phyloP scores from a whole-genome alignment of 2,329 filamentous ascomycete species.

The Calcarisporium arbuscula region DNA sequence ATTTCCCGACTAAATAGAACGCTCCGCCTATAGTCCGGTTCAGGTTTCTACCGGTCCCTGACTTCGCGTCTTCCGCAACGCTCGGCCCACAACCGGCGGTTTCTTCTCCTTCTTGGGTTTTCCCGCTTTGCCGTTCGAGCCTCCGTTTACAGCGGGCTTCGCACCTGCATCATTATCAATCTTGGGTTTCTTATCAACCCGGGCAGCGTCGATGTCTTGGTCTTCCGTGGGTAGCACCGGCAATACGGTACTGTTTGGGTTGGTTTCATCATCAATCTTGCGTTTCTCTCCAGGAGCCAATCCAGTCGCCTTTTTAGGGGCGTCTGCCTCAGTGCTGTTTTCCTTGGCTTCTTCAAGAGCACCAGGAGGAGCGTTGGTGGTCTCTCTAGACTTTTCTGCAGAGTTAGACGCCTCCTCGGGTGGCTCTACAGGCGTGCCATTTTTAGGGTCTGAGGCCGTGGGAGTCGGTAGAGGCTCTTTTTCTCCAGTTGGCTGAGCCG shows the following conservation, averaged over 20 bases:
- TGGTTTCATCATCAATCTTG: conserved; percentile 29
- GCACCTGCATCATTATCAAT: conserved; percentile 24
- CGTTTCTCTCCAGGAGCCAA: conserved; percentile 26
- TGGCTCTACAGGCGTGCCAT: no score
- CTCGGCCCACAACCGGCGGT: conserved; percentile 24
- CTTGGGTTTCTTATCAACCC: conserved; percentile 34
- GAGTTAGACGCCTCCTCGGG: no score
- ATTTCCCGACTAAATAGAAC: no score
- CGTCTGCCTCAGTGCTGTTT: conserved; percentile 9
- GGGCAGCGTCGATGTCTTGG: conserved; percentile 19
- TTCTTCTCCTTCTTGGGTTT: conserved; percentile 29
- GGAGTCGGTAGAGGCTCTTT: conserved; percentile 16
- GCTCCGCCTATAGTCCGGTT: no score
- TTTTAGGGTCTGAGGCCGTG: conserved; percentile 13
- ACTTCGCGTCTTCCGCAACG: conserved; percentile 36
- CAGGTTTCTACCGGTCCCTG: conserved; percentile 30
- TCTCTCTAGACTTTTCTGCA: no score
- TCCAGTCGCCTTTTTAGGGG: conserved; percentile 14
- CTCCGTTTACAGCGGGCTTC: conserved; percentile 14
- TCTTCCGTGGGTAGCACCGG: conserved; percentile 12
- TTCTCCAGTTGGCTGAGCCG: conserved; percentile 18
- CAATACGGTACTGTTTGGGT: conserved; percentile 12
- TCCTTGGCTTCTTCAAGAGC: no score
- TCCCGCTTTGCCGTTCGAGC: conserved; percentile 16
- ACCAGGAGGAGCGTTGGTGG: no score